Conservation (phyloP, 495 filamentous ascomycete genomes). For the Emericellopsis terricola region DNA sequence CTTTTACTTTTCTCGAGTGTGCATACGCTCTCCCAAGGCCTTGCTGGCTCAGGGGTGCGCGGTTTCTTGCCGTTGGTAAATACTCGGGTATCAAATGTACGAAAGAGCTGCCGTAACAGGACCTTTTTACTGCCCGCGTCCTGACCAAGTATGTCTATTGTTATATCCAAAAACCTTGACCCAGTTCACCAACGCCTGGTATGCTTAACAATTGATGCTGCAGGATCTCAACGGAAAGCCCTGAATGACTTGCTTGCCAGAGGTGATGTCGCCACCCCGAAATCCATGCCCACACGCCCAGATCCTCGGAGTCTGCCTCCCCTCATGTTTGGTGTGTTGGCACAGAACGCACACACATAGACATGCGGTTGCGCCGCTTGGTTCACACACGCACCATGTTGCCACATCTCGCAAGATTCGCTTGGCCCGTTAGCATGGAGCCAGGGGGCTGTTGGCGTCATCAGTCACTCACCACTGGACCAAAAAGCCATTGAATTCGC, state of each 20-base stretch:
- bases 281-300: slow-evolving; percentile 13
- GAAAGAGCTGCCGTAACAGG: too few relatives aligned
- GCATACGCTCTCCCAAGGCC: too few relatives aligned
- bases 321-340: slow-evolving; percentile 50
- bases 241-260: slow-evolving; percentile 51
- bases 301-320: slow-evolving; percentile 39
- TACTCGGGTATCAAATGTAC: too few relatives aligned
- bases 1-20: too few relatives aligned
- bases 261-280: slow-evolving; percentile 29
- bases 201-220: too few relatives aligned
- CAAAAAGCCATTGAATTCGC: slow-evolving; percentile 51
- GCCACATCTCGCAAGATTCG: slow-evolving; percentile 74
- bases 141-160: too few relatives aligned
- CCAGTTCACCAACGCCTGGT: too few relatives aligned
- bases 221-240: slow-evolving; percentile 28
- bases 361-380: slow-evolving; percentile 46
- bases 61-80: too few relatives aligned
- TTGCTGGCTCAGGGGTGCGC: too few relatives aligned
- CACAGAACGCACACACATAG: slow-evolving; percentile 69
- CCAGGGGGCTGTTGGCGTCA: not conserved
- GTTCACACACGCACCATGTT: slow-evolving; percentile 70
- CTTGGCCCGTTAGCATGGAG: slow-evolving; percentile 20
- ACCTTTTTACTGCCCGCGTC: too few relatives aligned
- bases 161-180: too few relatives aligned
- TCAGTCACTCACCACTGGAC: slow-evolving; percentile 54